Conservation (phyloP, 129 eudicot species). For the Centaurea solstitialis region DNA sequence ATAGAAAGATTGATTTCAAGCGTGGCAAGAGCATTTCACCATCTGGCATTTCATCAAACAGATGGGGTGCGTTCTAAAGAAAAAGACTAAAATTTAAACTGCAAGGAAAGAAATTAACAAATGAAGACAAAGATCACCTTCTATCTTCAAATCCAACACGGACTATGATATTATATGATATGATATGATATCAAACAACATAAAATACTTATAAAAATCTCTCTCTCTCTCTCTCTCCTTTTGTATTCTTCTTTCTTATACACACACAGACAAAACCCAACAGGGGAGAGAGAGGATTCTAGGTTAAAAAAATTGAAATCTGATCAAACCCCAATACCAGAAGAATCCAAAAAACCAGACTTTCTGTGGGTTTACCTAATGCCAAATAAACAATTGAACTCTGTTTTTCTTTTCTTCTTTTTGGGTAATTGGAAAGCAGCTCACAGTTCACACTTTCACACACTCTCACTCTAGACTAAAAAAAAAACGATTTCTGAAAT, state of each 20-base stretch:
- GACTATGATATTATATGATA: no score
- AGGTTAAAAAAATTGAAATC: conserved; percentile 9
- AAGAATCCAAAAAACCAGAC: conserved; percentile 24
- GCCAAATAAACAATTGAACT: not conserved
- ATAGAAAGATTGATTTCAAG: conserved; percentile 9
- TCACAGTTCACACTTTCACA: not conserved
- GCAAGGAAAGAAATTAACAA: conserved; percentile 10
- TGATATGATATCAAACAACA: not conserved
- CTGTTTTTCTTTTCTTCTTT: not conserved
- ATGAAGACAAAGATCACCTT: conserved; percentile 32
- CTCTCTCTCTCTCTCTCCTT: conserved; percentile 24
- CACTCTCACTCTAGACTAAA: not conserved
- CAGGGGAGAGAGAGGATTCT: not conserved
- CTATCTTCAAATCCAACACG: conserved; percentile 7
- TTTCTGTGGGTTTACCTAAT: conserved; percentile 22
- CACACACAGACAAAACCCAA: conserved; percentile 7
- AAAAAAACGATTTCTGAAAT: no score
- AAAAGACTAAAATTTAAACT: not conserved
- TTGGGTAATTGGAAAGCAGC: conserved; percentile 22
- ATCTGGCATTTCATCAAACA: conserved; percentile 26
- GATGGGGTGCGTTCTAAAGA: conserved; percentile 18
- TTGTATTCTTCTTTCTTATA: conserved; percentile 23
- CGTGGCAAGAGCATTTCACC: conserved; percentile 38
- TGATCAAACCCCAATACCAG: conserved; percentile 23
- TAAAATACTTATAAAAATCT: not conserved